Evolutionary conservation across 768 basidiomycete genomes (phyloP).

Genomic region (Trametes punicea): DNA sequence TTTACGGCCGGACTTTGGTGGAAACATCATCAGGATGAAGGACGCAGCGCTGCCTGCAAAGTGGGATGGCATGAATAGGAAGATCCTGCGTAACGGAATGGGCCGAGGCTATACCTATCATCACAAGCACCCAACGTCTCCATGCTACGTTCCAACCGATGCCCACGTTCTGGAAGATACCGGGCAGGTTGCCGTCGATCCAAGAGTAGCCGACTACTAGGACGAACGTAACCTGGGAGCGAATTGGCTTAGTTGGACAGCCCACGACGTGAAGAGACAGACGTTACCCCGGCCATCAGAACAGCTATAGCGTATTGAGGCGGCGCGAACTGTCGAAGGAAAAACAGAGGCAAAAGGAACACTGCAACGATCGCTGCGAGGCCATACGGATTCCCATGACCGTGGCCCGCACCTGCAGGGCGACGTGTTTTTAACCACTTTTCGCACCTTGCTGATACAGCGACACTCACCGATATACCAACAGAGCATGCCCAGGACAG

Average conservation of each 20-base stretch:
- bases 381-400: conserved; percentile 54
- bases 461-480: conserved; percentile 49
- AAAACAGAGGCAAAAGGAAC: conserved; percentile 46
- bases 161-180: conserved; percentile 44
- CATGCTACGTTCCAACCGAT: conserved; percentile 52
- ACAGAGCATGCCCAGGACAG: conserved; percentile 44
- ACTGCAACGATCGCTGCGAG: conserved; percentile 47
- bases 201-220: conserved; percentile 55
- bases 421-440: not conserved
- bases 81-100: too few relatives aligned
- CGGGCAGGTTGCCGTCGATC: conserved; percentile 48
- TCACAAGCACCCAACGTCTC: conserved; percentile 47
- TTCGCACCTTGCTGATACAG: too few relatives aligned
- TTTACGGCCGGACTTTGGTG: conserved; percentile 46
- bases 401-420: conserved; percentile 36
- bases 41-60: conserved; percentile 44
- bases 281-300: conserved; percentile 34
- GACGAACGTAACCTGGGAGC: conserved; percentile 37
- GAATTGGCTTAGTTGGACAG: not conserved
- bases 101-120: conserved; percentile 43
- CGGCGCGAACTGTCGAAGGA: conserved; percentile 47
- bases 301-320: conserved; percentile 36
- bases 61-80: not conserved
- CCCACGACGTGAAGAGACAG: not conserved
- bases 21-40: conserved; percentile 53